These are phyloP conservation scores for Candida smagusa DNA, from an alignment of 1,139 yeast genomes.

Conservation along the genomic window DNA sequence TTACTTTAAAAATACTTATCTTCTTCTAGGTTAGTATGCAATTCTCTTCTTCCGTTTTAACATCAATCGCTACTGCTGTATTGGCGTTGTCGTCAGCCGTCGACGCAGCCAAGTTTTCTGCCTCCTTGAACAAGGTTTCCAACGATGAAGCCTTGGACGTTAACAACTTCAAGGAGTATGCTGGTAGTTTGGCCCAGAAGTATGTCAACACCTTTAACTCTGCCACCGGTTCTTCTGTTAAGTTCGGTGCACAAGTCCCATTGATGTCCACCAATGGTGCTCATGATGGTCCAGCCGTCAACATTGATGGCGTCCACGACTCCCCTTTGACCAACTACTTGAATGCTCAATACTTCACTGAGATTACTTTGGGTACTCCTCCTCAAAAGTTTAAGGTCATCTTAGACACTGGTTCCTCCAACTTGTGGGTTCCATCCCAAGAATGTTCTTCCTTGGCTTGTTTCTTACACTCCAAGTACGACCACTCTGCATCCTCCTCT, in stretches of 20 bases:
- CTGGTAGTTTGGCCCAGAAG: constrained; percentile 69
- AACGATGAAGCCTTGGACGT: constrained; percentile 60
- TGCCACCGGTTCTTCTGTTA: constrained; percentile 22
- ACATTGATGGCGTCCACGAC: constrained; percentile 45
- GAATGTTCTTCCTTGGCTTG: constrained; percentile 94
- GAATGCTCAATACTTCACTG: constrained; percentile 94
- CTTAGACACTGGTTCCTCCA: constrained; percentile 93
- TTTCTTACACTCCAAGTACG: constrained; percentile 86
- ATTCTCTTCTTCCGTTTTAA: constrained; percentile 29
- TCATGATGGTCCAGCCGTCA: constrained; percentile 46
- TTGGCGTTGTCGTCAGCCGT: constrained; percentile 26
- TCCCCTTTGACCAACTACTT: constrained; percentile 87
- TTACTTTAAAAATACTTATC: too few species aligned
- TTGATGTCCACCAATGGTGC: constrained; percentile 6
- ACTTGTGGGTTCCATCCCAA: constrained; percentile 90
- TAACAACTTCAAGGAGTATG: constrained; percentile 58
- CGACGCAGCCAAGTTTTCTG: constrained; percentile 62
- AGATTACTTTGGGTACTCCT: constrained; percentile 87
- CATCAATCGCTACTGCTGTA: constrained; percentile 36
- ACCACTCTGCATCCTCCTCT: constrained; percentile 72
- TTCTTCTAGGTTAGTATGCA: constrained; percentile 21
- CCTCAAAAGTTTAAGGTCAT: constrained; percentile 87
- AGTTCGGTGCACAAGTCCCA: constrained; percentile 20
- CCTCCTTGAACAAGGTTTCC: constrained; percentile 63
- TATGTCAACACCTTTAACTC: constrained; percentile 57